Conservation (phyloP, 202 grass and related monocot genomes). For the Panicum virgatum region DNA sequence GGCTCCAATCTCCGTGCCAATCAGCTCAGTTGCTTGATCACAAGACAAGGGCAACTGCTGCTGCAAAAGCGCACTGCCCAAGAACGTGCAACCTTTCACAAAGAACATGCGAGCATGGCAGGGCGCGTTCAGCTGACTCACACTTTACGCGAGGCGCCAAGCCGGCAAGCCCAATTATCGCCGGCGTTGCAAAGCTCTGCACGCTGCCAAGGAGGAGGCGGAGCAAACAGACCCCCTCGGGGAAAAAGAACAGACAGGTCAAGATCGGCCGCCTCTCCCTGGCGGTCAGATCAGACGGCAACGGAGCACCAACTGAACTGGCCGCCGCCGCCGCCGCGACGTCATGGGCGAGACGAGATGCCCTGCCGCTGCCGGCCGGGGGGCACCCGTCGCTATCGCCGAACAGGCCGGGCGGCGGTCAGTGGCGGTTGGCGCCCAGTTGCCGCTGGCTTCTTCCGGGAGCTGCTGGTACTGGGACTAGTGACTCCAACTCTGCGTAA, state of each 20-base stretch:
- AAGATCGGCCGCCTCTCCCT: conserved; percentile 6
- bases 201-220: not conserved
- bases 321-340: not conserved
- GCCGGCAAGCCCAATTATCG: conserved; percentile 22
- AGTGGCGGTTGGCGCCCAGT: not conserved
- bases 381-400: conserved; percentile 32
- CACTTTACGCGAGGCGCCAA: not conserved
- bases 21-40: not conserved
- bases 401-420: not conserved
- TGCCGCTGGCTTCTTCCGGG: not conserved
- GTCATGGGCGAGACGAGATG: conserved; percentile 31
- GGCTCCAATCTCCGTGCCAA: not conserved
- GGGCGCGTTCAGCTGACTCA: not conserved
- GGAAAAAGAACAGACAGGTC: no score
- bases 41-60: conserved; percentile 2
- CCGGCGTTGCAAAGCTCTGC: not conserved
- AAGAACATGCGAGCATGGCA: conserved; percentile 19
- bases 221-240: no score
- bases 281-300: conserved; percentile 22
- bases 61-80: not conserved
- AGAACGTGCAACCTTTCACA: not conserved
- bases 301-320: conserved; percentile 31
- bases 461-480: not conserved
- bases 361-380: not conserved
- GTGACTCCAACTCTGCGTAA: conserved; percentile 30